phyloP scores from a whole-genome alignment of 352 stramenopile genomes.

The Phytophthora europaea region DNA sequence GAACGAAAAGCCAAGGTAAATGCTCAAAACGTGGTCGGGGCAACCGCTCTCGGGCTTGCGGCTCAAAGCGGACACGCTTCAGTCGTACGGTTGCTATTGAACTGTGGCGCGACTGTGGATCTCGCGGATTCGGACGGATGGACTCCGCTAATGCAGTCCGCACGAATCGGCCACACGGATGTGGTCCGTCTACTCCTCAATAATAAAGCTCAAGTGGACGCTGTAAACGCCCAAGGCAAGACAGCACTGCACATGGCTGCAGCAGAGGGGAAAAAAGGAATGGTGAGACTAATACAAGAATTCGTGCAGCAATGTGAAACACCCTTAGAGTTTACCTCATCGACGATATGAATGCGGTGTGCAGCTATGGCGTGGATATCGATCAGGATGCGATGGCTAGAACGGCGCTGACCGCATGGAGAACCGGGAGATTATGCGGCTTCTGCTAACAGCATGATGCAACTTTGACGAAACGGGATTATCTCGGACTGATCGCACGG shows the following conservation, averaged over 20 bases:
- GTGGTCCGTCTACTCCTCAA: neutral
- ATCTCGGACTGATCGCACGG: no score
- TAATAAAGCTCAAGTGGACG: neutral
- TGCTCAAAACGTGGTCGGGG: neutral
- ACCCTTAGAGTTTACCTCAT: neutral
- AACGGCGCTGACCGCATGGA: no score
- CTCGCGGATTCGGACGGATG: conserved; percentile 2
- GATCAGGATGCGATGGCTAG: no score
- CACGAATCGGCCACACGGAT: neutral
- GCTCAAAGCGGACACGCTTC: neutral
- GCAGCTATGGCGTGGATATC: neutral
- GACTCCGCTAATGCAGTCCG: conserved; percentile 1
- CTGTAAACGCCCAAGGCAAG: neutral
- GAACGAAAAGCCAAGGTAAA: conserved; percentile 7
- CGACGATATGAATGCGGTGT: neutral
- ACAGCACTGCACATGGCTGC: neutral
- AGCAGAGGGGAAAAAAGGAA: neutral
- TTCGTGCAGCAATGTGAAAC: neutral
- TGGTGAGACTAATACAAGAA: neutral
- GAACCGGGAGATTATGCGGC: no score
- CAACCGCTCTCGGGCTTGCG: neutral
- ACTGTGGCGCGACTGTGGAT: neutral
- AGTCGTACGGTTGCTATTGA: neutral
- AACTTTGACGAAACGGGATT: no score
- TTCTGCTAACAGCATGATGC: no score